These are phyloP conservation scores for Macrolepiota dolichaula DNA, from an alignment of 768 basidiomycete genomes.

Conservation along the genomic window DNA sequence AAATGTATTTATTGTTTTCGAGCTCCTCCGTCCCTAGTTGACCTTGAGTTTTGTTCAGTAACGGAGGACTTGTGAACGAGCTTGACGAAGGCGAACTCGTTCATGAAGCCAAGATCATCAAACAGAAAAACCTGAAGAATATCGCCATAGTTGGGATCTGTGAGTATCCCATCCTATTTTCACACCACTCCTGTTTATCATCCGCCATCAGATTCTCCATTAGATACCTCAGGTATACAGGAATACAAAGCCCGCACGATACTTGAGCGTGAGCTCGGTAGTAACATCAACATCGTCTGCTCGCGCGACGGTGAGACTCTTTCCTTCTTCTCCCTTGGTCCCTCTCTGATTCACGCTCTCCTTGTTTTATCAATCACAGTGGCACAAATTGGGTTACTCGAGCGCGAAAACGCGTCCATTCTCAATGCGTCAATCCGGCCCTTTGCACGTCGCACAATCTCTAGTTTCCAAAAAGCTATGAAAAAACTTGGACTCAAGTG, in stretches of 20 bases:
- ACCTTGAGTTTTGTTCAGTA: constrained; percentile 14
- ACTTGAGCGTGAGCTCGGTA: constrained; percentile 29
- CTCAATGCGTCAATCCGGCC: constrained; percentile 61
- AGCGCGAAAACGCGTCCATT: constrained; percentile 67
- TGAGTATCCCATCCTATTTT: constrained; percentile 9
- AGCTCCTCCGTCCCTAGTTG: not conserved
- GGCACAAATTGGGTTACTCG: constrained; percentile 55
- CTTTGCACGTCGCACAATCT: constrained; percentile 55
- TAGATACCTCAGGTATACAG: constrained; percentile 28
- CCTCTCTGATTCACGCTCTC: not conserved
- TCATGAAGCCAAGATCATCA: constrained; percentile 35
- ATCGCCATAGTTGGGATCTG: constrained; percentile 29
- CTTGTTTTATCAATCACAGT: constrained; percentile 24
- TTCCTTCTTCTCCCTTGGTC: not conserved
- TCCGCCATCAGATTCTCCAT: constrained; percentile 23
- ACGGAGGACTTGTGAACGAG: constrained; percentile 28
- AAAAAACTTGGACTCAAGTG: constrained; percentile 42
- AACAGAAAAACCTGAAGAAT: constrained; percentile 24
- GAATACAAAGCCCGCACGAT: constrained; percentile 30
- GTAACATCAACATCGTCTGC: constrained; percentile 44
- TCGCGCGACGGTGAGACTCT: constrained; percentile 38
- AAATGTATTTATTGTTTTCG: constrained; percentile 38
- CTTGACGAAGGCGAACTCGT: constrained; percentile 42
- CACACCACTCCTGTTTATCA: not conserved
- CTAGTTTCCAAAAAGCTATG: constrained; percentile 50